These are phyloP conservation scores for Lathyrus aphaca DNA, from an alignment of 306 rosid genomes.

Conservation along the genomic window DNA sequence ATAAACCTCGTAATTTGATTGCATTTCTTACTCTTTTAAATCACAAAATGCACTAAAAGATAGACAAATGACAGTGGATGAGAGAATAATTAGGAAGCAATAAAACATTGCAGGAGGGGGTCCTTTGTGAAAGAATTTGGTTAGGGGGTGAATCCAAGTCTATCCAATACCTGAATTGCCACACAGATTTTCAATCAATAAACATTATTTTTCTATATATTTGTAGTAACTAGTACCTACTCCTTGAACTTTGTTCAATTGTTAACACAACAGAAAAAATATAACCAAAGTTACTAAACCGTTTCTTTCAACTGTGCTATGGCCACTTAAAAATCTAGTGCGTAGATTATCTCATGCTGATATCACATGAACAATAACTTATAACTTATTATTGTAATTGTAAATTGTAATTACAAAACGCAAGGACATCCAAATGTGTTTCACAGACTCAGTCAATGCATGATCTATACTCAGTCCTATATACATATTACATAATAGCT, in stretches of 20 bases:
- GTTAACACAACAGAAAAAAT: slow-evolving; percentile 23
- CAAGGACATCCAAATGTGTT: background rate
- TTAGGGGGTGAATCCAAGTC: background rate
- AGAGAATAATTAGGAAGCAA: slow-evolving; percentile 2
- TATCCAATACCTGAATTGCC: background rate
- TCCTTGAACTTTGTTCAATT: slow-evolving; percentile 19
- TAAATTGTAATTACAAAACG: slow-evolving; percentile 11
- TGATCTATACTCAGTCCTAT: background rate
- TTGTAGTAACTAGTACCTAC: background rate
- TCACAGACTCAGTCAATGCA: background rate
- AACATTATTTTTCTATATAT: background rate
- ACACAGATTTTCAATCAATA: background rate
- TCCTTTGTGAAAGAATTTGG: background rate
- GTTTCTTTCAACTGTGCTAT: slow-evolving; percentile 3
- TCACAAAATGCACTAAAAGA: background rate
- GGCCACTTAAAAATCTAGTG: slow-evolving; percentile 5
- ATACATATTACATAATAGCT: slow-evolving; percentile 17
- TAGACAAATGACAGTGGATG: background rate
- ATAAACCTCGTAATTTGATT: background rate
- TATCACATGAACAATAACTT: slow-evolving; percentile 6
- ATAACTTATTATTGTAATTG: slow-evolving; percentile 5
- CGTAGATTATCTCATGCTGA: background rate
- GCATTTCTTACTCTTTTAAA: slow-evolving; percentile 27
- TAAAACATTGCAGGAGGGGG: slow-evolving; percentile 9
- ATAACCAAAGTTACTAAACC: slow-evolving; percentile 17